Evolutionary conservation across 2,329 filamentous ascomycete species (phyloP).

Genomic region (Verticillium klebahnii): DNA sequence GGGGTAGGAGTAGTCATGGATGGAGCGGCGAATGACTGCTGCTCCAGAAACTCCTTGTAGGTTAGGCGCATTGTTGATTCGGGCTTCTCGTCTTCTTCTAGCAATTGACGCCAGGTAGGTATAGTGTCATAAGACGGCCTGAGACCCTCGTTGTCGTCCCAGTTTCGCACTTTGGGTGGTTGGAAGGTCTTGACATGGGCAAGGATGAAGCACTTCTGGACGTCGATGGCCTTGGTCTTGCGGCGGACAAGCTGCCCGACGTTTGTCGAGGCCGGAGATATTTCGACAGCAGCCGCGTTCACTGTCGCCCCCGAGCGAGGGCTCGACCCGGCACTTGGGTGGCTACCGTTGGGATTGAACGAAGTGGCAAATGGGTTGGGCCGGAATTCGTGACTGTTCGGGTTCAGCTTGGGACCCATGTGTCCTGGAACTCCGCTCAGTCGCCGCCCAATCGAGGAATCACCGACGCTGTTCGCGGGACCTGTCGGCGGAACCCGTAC

Average conservation of each 20-base stretch:
- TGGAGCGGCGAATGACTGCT: slow-evolving; percentile 49
- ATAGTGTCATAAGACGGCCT: slow-evolving; percentile 78
- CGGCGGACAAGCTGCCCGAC: slow-evolving; percentile 56
- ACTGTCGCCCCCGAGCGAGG: slow-evolving; percentile 56
- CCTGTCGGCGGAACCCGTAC: slow-evolving; percentile 69
- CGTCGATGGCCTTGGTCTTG: slow-evolving; percentile 67
- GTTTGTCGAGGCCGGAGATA: slow-evolving; percentile 17
- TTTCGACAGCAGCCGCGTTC: slow-evolving; percentile 39
- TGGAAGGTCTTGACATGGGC: slow-evolving; percentile 49
- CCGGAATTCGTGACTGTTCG: slow-evolving; percentile 72
- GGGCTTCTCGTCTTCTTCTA: slow-evolving; percentile 65
- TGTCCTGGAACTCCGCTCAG: slow-evolving; percentile 47
- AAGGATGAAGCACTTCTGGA: slow-evolving; percentile 61
- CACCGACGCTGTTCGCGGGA: slow-evolving; percentile 51
- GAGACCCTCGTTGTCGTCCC: slow-evolving; percentile 75
- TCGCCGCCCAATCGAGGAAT: slow-evolving; percentile 49
- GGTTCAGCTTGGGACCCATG: slow-evolving; percentile 55
- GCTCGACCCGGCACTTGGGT: slow-evolving; percentile 66
- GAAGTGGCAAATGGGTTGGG: slow-evolving; percentile 75
- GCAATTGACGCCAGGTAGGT: slow-evolving; percentile 75
- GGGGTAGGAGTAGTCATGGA: slow-evolving; percentile 65
- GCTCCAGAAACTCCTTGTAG: slow-evolving; percentile 77
- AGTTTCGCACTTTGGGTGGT: slow-evolving; percentile 53
- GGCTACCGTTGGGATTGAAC: slow-evolving; percentile 68
- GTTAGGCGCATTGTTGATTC: slow-evolving; percentile 61